A percentile compares a stretch with the other conserved stretches of the same genome.
phyloP scores from a whole-genome alignment of 2,329 filamentous ascomycete genomes.

The Penicillium sp. region DNA sequence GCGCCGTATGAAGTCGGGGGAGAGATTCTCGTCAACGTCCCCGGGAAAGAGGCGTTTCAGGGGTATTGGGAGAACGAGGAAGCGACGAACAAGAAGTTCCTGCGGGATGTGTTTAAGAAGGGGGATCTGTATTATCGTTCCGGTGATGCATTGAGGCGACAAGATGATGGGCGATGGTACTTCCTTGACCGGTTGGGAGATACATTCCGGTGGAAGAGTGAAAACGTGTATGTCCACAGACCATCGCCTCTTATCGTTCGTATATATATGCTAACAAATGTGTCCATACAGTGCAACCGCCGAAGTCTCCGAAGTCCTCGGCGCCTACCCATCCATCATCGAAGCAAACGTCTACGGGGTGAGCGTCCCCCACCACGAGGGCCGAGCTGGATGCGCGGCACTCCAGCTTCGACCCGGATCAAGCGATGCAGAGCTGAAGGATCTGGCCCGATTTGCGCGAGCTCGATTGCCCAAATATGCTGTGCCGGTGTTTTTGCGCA shows the following conservation, averaged over 20 bases:
- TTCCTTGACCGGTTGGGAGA: slow-evolving; percentile 74
- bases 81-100: slow-evolving; percentile 70
- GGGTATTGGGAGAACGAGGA: slow-evolving; percentile 73
- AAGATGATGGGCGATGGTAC: slow-evolving; percentile 68
- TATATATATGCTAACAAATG: neutral
- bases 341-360: slow-evolving; percentile 77
- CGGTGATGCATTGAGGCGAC: slow-evolving; percentile 68
- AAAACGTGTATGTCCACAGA: slow-evolving; percentile 60
- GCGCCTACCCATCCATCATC: slow-evolving; percentile 61
- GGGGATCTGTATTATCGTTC: slow-evolving; percentile 72
- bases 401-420: slow-evolving; percentile 59
- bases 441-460: slow-evolving; percentile 63
- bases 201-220: slow-evolving; percentile 76
- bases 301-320: slow-evolving; percentile 69
- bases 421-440: slow-evolving; percentile 58
- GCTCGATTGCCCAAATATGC: slow-evolving; percentile 72
- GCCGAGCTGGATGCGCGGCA: slow-evolving; percentile 67
- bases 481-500: slow-evolving; percentile 73
- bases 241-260: neutral
- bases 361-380: slow-evolving; percentile 67
- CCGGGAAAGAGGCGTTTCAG: slow-evolving; percentile 63
- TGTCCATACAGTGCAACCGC: slow-evolving; percentile 52
- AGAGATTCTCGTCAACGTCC: slow-evolving; percentile 73
- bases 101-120: slow-evolving; percentile 67
- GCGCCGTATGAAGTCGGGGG: slow-evolving; percentile 70